Conservation (phyloP, 805 yeast genomes). For the Nematodospora valgi region DNA sequence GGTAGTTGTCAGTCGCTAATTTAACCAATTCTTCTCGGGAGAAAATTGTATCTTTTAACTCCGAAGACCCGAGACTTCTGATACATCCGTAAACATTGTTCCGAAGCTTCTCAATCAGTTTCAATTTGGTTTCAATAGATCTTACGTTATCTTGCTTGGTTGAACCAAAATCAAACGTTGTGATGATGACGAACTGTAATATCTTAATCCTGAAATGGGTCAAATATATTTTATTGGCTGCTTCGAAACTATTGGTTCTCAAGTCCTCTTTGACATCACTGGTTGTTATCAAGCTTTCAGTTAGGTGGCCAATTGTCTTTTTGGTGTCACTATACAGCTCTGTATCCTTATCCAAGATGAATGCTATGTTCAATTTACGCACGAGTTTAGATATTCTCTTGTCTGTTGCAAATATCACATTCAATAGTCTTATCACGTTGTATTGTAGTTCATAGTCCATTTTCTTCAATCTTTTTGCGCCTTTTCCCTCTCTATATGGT, state of each 20-base stretch:
- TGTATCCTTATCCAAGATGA: background rate
- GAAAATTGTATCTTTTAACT: background rate
- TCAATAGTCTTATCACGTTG: constrained; percentile 15
- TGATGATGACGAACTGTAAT: background rate
- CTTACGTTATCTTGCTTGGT: constrained; percentile 1
- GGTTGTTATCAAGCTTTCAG: no score
- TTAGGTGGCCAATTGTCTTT: no score
- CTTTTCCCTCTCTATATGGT: background rate
- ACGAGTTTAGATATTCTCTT: background rate
- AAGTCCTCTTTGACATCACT: no score
- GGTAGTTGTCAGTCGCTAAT: constrained; percentile 21
- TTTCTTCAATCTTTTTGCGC: background rate
- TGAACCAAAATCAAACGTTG: constrained; percentile 1
- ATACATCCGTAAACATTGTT: constrained; percentile 2
- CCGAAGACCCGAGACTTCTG: background rate
- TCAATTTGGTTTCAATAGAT: background rate
- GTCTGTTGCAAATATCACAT: constrained; percentile 6
- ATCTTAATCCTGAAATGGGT: constrained; percentile 3
- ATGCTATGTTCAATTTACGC: constrained; percentile 1
- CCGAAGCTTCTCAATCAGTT: background rate
- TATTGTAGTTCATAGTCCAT: constrained; percentile 19
- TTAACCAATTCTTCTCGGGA: constrained; percentile 19
- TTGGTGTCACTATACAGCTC: no score
- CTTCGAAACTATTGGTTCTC: no score
- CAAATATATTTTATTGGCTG: constrained; percentile 4